These are phyloP conservation scores for Magnolia sinica DNA, from an alignment of 164 flowering plant species.

Conservation along the genomic window DNA sequence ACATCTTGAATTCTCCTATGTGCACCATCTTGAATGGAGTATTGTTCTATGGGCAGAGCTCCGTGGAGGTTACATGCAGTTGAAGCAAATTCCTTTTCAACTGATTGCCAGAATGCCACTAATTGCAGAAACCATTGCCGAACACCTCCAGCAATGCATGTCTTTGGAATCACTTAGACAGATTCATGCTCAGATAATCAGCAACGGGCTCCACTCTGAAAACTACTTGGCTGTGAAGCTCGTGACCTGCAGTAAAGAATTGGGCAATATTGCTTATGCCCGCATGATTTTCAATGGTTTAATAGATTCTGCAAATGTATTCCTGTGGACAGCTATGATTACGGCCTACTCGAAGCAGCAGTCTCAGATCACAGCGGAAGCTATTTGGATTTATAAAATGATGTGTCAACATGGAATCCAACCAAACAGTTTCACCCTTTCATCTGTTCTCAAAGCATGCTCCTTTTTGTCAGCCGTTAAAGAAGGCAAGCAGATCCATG, in stretches of 20 bases:
- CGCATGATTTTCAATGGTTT: constrained; percentile 11
- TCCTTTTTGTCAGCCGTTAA: constrained; percentile 9
- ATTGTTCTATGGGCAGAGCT: not conserved
- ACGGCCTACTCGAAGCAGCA: constrained; percentile 11
- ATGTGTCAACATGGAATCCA: constrained; percentile 8
- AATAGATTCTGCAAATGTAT: constrained; percentile 10
- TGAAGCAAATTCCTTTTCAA: constrained; percentile 9
- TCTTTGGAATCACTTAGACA: constrained; percentile 11
- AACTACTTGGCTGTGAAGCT: constrained; percentile 14
- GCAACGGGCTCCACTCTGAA: constrained; percentile 8
- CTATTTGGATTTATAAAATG: constrained; percentile 10
- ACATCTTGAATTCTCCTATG: not conserved
- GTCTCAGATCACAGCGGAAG: constrained; percentile 13
- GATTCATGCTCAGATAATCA: constrained; percentile 14
- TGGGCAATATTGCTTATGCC: constrained; percentile 13
- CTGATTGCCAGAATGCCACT: not conserved
- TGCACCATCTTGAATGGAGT: not conserved
- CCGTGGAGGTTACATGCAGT: constrained; percentile 1
- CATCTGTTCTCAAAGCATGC: constrained; percentile 18
- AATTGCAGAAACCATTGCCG: constrained; percentile 7
- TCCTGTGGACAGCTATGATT: constrained; percentile 20
- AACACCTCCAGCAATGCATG: constrained; percentile 10
- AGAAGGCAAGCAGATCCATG: constrained; percentile 11
- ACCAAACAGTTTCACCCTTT: constrained; percentile 15
- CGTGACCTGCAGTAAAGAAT: constrained; percentile 8